Evolutionary conservation across 441 rosid genomes (phyloP).

Genomic region (Erodium chrysanthum): DNA sequence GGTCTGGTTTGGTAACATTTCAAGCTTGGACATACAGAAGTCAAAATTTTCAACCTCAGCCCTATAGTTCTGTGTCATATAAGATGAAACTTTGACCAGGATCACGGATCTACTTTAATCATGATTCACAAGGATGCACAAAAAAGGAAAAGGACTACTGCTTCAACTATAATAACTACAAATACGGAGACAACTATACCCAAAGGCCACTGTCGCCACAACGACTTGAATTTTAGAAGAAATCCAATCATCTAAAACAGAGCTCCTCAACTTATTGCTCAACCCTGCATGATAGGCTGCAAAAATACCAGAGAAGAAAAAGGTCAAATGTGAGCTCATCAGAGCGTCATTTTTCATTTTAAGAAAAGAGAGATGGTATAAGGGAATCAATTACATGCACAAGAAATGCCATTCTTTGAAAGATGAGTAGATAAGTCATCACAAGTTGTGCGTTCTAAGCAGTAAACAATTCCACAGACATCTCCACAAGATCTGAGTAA

Average conservation of each 20-base stretch:
- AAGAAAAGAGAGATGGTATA: constrained; percentile 7
- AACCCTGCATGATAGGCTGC: constrained; percentile 94
- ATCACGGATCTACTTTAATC: neutral
- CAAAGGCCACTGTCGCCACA: constrained; percentile 97
- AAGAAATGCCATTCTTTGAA: constrained; percentile 57
- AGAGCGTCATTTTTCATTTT: neutral
- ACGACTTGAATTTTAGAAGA: constrained; percentile 87
- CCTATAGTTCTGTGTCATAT: neutral
- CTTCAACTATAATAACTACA: neutral
- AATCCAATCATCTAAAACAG: constrained; percentile 79
- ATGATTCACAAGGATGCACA: constrained; percentile 2
- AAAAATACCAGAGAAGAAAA: constrained; percentile 22
- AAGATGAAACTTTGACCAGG: neutral
- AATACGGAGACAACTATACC: constrained; percentile 42
- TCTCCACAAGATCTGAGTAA: constrained; percentile 55
- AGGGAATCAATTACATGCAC: constrained; percentile 51
- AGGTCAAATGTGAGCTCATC: neutral
- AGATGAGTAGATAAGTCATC: constrained; percentile 76
- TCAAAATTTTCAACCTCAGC: neutral
- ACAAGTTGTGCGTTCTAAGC: constrained; percentile 89
- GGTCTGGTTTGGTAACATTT: constrained; percentile 3
- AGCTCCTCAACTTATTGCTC: constrained; percentile 60
- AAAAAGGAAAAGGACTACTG: neutral
- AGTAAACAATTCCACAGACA: constrained; percentile 79
- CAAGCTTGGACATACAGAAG: neutral